Conservation (phyloP, 2,329 filamentous ascomycete species). For the Bipolaris zeicola region DNA sequence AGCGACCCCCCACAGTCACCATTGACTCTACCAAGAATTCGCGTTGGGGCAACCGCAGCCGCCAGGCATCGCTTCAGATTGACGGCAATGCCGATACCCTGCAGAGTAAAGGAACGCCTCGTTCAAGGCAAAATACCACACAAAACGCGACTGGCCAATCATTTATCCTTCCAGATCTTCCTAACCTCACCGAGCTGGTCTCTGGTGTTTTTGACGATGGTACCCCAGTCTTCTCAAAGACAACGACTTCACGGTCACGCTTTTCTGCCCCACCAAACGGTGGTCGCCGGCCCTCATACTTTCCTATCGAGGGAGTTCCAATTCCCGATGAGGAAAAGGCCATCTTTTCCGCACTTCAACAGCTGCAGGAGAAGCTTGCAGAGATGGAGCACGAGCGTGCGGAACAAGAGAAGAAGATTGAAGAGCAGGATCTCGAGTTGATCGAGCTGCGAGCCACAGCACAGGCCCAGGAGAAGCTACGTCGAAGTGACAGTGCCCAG, state of each 20-base stretch:
- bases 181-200: slow-evolving; percentile 66
- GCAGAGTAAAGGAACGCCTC: slow-evolving; percentile 28
- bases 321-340: slow-evolving; percentile 67
- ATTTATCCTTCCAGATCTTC: slow-evolving; percentile 65
- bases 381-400: slow-evolving; percentile 62
- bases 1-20: slow-evolving; percentile 54
- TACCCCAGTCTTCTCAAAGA: slow-evolving; percentile 61
- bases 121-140: slow-evolving; percentile 50
- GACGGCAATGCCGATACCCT: slow-evolving; percentile 35
- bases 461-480: slow-evolving; percentile 47
- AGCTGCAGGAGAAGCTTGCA: slow-evolving; percentile 63
- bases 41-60: slow-evolving; percentile 57
- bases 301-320: slow-evolving; percentile 59
- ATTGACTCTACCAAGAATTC: slow-evolving; percentile 55
- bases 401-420: slow-evolving; percentile 55
- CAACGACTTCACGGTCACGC: slow-evolving; percentile 58
- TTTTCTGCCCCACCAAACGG: slow-evolving; percentile 56
- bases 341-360: slow-evolving; percentile 64
- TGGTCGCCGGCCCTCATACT: slow-evolving; percentile 45
- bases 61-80: slow-evolving; percentile 50
- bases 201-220: slow-evolving; percentile 64
- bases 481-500: slow-evolving; percentile 56
- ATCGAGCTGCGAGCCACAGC: slow-evolving; percentile 57
- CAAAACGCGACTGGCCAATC: slow-evolving; percentile 61
- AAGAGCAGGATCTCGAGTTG: slow-evolving; percentile 60